A percentile compares a stretch with the other conserved stretches of the same genome.
phyloP scores from a whole-genome alignment of 139 green algal species.

The Tetraselmis striata region DNA sequence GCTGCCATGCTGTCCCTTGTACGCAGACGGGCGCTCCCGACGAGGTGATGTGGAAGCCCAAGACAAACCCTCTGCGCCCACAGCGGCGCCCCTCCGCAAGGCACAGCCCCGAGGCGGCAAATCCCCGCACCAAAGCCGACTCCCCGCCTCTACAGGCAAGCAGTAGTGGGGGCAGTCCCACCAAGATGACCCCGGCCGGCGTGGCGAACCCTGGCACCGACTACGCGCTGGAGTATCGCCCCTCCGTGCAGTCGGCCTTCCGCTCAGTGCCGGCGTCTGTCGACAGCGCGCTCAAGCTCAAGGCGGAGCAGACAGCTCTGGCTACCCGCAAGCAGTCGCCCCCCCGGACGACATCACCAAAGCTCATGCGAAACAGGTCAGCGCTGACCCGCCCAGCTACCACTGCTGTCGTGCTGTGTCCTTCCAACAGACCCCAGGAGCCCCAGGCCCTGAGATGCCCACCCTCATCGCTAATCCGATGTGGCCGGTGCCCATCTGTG shows the following conservation, averaged over 20 bases:
- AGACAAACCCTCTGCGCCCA: neutral
- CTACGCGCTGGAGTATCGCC: neutral
- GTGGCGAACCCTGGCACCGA: neutral
- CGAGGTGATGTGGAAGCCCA: neutral
- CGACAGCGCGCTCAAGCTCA: neutral
- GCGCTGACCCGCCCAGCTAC: too few species aligned
- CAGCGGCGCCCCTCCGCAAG: neutral
- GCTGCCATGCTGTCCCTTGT: too few species aligned
- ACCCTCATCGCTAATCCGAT: too few species aligned
- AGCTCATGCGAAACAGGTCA: neutral
- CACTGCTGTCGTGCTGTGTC: too few species aligned
- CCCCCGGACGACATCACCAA: neutral
- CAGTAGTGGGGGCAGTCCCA: neutral
- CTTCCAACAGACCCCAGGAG: too few species aligned
- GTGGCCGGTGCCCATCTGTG: too few species aligned
- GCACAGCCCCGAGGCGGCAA: too few species aligned
- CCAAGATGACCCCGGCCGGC: too few species aligned
- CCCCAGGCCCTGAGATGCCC: too few species aligned
- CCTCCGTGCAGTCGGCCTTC: neutral
- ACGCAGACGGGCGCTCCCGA: neutral
- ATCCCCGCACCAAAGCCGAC: too few species aligned
- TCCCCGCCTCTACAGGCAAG: too few species aligned
- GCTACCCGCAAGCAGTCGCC: neutral
- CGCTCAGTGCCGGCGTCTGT: neutral
- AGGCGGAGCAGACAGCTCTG: neutral